These are phyloP conservation scores for Talaromyces sp. DNA, from an alignment of 2,329 filamentous ascomycete species.

Conservation along the genomic window DNA sequence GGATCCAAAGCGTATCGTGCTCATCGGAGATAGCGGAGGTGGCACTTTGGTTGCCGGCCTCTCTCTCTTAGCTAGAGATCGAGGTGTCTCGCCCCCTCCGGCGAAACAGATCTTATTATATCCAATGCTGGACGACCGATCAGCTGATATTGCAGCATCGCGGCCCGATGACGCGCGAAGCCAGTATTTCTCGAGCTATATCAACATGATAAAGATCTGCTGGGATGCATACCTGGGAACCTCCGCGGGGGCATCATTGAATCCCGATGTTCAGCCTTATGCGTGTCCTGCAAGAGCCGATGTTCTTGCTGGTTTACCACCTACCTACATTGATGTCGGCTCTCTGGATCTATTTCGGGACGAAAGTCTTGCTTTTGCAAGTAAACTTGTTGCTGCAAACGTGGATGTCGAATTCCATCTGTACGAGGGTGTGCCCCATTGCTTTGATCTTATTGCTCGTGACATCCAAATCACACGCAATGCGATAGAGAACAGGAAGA, in stretches of 20 bases:
- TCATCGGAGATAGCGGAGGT: constrained; percentile 3
- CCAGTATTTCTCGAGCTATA: neutral
- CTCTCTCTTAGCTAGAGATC: constrained; percentile 4
- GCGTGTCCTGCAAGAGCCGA: constrained; percentile 1
- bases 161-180: neutral
- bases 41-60: neutral
- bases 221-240: neutral
- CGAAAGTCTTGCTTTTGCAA: constrained; percentile 7
- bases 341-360: constrained; percentile 5
- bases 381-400: neutral
- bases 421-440: constrained; percentile 40
- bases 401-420: constrained; percentile 39
- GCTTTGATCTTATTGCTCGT: constrained; percentile 29
- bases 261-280: neutral
- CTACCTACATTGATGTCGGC: constrained; percentile 11
- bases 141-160: neutral
- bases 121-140: constrained; percentile 12
- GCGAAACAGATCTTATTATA: constrained; percentile 3
- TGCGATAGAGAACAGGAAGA: constrained; percentile 8
- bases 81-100: constrained; percentile 7
- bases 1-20: neutral
- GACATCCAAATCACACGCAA: constrained; percentile 6
- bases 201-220: neutral
- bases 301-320: constrained; percentile 1
- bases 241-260: neutral